A percentile compares a stretch with the other conserved stretches of the same genome.
Conservation (phyloP, 139 green algal genomes). For the Coelastrella sp. region DNA sequence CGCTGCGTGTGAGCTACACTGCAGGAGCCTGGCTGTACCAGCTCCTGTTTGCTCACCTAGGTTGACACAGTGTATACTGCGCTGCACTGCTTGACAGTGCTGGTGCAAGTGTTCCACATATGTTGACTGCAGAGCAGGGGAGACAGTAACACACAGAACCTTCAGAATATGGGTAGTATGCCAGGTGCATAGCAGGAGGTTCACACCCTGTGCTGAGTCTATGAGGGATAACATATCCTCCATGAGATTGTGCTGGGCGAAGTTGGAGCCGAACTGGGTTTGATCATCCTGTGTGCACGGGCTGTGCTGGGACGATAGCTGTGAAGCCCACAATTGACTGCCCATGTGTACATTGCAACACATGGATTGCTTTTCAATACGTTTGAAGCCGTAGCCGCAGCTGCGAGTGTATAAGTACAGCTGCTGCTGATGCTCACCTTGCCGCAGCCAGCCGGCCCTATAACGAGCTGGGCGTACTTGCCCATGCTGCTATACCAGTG, state of each 20-base stretch:
- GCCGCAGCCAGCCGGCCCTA: conserved; percentile 95
- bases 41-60: conserved; percentile 74
- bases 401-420: background rate
- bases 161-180: background rate
- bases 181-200: no score
- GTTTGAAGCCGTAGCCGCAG: background rate
- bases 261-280: no score
- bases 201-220: no score
- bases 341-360: no score
- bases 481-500: conserved; percentile 55
- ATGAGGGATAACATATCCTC: no score
- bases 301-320: no score
- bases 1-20: no score
- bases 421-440: conserved; percentile 78
- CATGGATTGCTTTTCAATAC: no score
- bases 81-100: conserved; percentile 91
- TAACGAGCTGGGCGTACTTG: conserved; percentile 96
- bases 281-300: background rate
- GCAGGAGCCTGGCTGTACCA: background rate
- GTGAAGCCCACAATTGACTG: no score
- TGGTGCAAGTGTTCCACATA: conserved; percentile 93
- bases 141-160: background rate
- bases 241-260: no score
- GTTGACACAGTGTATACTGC: conserved; percentile 94
- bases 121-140: conserved; percentile 85